phyloP scores from a whole-genome alignment of 371 early-diverging fungal species.

The Mucor lusitanicus region DNA sequence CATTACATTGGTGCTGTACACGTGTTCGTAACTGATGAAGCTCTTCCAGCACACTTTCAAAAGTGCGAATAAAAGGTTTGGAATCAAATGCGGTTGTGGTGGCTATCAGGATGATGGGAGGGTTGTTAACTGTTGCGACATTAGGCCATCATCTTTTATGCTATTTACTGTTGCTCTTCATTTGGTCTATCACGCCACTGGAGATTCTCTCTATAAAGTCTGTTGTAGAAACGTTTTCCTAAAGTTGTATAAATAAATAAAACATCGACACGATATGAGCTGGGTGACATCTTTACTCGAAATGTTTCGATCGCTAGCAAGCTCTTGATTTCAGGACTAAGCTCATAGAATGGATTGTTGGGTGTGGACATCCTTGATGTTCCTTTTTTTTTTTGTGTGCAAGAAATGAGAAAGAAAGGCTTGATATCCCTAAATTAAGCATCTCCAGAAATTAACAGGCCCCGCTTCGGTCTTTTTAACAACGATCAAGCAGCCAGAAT shows the following conservation, averaged over 20 bases:
- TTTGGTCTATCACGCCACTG: slow-evolving; percentile 34
- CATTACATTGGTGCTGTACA: slow-evolving; percentile 81
- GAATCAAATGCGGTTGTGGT: slow-evolving; percentile 58
- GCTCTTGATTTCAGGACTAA: slow-evolving; percentile 19
- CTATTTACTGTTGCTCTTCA: slow-evolving; percentile 17
- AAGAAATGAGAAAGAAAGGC: background rate
- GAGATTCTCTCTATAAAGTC: slow-evolving; percentile 65
- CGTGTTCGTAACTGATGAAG: slow-evolving; percentile 72
- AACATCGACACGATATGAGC: background rate
- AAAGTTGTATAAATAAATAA: background rate
- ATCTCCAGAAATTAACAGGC: background rate
- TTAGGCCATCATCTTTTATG: slow-evolving; percentile 10
- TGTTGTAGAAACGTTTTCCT: slow-evolving; percentile 57
- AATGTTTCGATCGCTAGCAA: slow-evolving; percentile 23
- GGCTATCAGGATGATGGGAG: background rate
- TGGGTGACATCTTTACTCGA: slow-evolving; percentile 18
- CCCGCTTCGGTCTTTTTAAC: background rate
- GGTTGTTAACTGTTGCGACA: slow-evolving; percentile 16
- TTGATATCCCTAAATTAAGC: background rate
- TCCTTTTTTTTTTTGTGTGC: background rate
- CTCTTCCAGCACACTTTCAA: slow-evolving; percentile 84
- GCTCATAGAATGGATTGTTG: slow-evolving; percentile 24
- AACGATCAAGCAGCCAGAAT: no score
- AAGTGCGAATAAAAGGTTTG: slow-evolving; percentile 87
- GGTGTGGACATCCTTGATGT: background rate